phyloP scores from a whole-genome alignment of 2,329 filamentous ascomycete genomes.

The Periconia digitata region DNA sequence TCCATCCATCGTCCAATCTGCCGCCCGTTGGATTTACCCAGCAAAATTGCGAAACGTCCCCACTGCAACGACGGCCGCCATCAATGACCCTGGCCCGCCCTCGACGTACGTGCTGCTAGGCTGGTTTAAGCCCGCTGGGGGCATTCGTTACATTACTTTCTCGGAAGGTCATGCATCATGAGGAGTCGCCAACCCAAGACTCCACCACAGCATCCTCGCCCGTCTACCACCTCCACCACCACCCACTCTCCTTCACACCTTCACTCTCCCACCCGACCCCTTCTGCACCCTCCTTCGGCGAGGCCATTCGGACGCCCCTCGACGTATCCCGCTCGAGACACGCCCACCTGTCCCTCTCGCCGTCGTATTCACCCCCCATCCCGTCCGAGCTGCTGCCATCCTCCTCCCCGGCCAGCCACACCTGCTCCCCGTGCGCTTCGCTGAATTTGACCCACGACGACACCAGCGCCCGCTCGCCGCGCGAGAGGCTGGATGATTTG shows the following conservation, averaged over 20 bases:
- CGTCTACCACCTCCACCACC: constrained; percentile 4
- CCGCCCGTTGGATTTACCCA: not conserved
- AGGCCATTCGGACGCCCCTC: constrained; percentile 35
- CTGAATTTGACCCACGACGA: too few relatives aligned
- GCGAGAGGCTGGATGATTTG: constrained; percentile 43
- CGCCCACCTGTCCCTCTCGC: constrained; percentile 6
- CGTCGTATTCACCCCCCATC: constrained; percentile 16
- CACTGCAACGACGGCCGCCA: constrained; percentile 12
- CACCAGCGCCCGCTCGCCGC: constrained; percentile 38
- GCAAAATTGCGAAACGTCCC: constrained; percentile 18
- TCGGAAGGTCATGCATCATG: constrained; percentile 16
- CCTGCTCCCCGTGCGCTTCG: constrained; percentile 7
- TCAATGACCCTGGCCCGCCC: constrained; percentile 9
- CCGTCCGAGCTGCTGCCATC: constrained; percentile 3
- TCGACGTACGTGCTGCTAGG: constrained; percentile 26
- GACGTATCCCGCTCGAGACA: constrained; percentile 26
- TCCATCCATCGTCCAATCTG: not conserved
- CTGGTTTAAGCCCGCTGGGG: constrained; percentile 35
- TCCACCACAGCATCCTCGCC: constrained; percentile 8
- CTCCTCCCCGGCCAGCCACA: constrained; percentile 13
- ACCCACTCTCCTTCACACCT: constrained; percentile 5
- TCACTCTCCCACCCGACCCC: constrained; percentile 8
- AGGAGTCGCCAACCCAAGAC: constrained; percentile 8
- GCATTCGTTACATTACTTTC: too few relatives aligned
- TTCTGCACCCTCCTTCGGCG: constrained; percentile 27